These are phyloP conservation scores for Salix purpurea DNA, from an alignment of 345 rosid genomes.

Conservation along the genomic window DNA sequence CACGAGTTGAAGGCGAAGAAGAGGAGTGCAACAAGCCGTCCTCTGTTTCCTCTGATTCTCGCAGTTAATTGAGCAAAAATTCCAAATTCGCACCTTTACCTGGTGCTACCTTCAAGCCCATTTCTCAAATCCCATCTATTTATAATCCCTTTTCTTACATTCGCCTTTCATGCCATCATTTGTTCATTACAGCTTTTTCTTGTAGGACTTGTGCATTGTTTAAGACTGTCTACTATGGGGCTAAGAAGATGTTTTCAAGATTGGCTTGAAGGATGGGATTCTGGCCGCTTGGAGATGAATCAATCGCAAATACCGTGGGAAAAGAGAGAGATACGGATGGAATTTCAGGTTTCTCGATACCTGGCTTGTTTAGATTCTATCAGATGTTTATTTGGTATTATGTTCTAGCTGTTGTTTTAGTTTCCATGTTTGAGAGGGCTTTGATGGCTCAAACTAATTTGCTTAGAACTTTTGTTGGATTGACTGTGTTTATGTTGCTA, in stretches of 20 bases:
- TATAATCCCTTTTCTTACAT: background rate
- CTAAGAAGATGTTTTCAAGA: constrained; percentile 15
- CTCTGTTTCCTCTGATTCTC: constrained; percentile 79
- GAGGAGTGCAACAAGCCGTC: constrained; percentile 83
- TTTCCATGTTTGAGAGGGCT: constrained; percentile 29
- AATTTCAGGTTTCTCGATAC: constrained; percentile 46
- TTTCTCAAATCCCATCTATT: background rate
- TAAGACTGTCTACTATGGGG: constrained; percentile 9
- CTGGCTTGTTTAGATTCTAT: constrained; percentile 35
- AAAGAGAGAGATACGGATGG: constrained; percentile 39
- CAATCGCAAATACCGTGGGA: constrained; percentile 46
- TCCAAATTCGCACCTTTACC: constrained; percentile 27
- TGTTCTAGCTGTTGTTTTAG: constrained; percentile 12
- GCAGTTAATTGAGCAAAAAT: constrained; percentile 47
- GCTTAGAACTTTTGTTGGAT: constrained; percentile 11
- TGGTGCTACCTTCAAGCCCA: constrained; percentile 31
- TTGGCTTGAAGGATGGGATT: constrained; percentile 24
- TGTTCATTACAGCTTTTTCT: constrained; percentile 3
- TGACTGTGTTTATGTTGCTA: constrained; percentile 18
- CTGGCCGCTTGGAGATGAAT: constrained; percentile 24
- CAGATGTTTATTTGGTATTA: background rate
- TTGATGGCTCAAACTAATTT: constrained; percentile 28
- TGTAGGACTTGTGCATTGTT: constrained; percentile 20
- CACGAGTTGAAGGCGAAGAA: constrained; percentile 84
- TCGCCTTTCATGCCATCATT: background rate